phyloP scores from a whole-genome alignment of 2,329 filamentous ascomycete species.

The Fusarium continuum region DNA sequence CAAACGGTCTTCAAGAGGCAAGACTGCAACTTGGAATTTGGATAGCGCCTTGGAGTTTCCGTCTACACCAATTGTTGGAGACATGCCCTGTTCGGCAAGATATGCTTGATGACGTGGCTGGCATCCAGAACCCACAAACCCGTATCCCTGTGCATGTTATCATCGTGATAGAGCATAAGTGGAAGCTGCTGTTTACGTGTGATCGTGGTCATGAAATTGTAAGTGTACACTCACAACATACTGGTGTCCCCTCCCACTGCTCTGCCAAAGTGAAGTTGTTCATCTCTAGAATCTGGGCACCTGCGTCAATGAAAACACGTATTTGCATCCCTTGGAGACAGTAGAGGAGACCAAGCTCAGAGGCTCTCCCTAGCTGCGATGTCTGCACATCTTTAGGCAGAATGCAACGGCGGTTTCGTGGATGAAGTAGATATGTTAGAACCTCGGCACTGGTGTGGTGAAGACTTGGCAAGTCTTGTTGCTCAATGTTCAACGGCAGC shows the following conservation, averaged over 20 bases:
- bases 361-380: slow-evolving; percentile 54
- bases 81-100: neutral
- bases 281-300: slow-evolving; percentile 71
- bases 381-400: slow-evolving; percentile 44
- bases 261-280: slow-evolving; percentile 60
- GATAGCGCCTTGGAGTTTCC: slow-evolving; percentile 5
- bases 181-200: slow-evolving; percentile 14
- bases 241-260: slow-evolving; percentile 52
- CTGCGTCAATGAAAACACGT: slow-evolving; percentile 69
- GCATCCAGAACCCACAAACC: neutral
- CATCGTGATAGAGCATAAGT: slow-evolving; percentile 1
- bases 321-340: slow-evolving; percentile 47
- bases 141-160: slow-evolving; percentile 4
- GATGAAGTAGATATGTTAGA: slow-evolving; percentile 64
- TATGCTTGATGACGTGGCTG: neutral
- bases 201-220: slow-evolving; percentile 3
- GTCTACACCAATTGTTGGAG: neutral
- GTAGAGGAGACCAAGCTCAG: slow-evolving; percentile 46
- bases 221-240: neutral
- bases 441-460: slow-evolving; percentile 72
- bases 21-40: slow-evolving; percentile 7
- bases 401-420: slow-evolving; percentile 59
- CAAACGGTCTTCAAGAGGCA: neutral
- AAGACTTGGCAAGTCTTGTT: slow-evolving; percentile 67
- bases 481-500: slow-evolving; percentile 68